A percentile compares a stretch with the other conserved stretches of the same genome.
Evolutionary conservation across 768 basidiomycete genomes (phyloP).

Genomic region (Amanita pseudoporphyria): DNA sequence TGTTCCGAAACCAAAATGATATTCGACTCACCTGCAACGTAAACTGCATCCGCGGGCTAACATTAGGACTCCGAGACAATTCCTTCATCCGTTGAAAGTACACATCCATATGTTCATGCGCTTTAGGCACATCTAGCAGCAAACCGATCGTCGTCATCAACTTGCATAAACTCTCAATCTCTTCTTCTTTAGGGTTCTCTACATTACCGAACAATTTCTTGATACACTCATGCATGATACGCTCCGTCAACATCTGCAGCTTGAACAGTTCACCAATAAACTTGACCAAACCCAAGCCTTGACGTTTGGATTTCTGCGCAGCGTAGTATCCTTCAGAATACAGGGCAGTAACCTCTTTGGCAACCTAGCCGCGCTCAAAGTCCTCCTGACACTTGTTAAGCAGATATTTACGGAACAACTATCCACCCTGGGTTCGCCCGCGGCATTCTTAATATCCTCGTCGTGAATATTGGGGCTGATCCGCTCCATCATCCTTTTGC

Average conservation of each 20-base stretch:
- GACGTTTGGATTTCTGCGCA: conserved; percentile 94
- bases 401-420: conserved; percentile 94
- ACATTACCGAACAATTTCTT: conserved; percentile 92
- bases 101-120: conserved; percentile 79
- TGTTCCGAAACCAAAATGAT: not conserved
- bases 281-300: conserved; percentile 93
- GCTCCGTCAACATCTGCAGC: conserved; percentile 95
- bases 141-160: conserved; percentile 83
- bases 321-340: conserved; percentile 98
- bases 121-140: conserved; percentile 72
- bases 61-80: conserved; percentile 61
- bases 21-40: conserved; percentile 81
- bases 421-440: conserved; percentile 93
- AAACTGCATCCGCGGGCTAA: conserved; percentile 87
- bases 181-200: conserved; percentile 94
- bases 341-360: conserved; percentile 80
- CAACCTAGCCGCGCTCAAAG: conserved; percentile 93
- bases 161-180: conserved; percentile 93
- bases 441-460: conserved; percentile 69
- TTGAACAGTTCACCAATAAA: conserved; percentile 99
- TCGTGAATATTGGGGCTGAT: conserved; percentile 85
- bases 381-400: conserved; percentile 96
- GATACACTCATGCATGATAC: conserved; percentile 98
- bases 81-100: conserved; percentile 91
- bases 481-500: too few species aligned